Evolutionary conservation across 208 protist species (phyloP), one percentile per base, ranked within the genome.

Genomic region (Leishmania tropica): DNA sequence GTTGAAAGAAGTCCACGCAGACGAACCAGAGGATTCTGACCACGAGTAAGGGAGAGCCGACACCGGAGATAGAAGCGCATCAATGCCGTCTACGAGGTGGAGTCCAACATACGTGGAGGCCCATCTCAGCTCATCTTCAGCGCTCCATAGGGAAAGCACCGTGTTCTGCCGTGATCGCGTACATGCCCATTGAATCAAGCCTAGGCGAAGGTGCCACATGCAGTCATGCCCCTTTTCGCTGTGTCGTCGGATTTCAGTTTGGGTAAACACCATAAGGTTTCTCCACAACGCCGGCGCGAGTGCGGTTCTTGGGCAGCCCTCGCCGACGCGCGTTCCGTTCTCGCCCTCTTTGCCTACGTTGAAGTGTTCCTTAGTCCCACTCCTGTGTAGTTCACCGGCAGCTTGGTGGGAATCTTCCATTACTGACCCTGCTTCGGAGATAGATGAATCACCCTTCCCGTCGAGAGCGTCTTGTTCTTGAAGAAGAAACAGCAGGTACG

Each of bases 171-270:
- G 76, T 31, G 45, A 8, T 37, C 74, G 64, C 51, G 21, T 70
- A 8, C 90, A 35, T 68, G 87, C 94, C 80, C 83, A 95, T 3
- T 74, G 76, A 17, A 96, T 81, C 28, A 97, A 79, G 11, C 84
- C 92, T 1, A 95, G 83, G 1, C 94, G 89, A 35, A 97, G 76
- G 17, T 87, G 70, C 90, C 92, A 97, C 68, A 95, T 87, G 24
- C 82, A 80, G 75, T 95, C 94, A 47, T 97, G 92, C 8, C 94
- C 94, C 35, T 92, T 92, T 19, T 97, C 91, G n/a, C 64, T 89
- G 53, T 95, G 90, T 0, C 81, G 76, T 5, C 90, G 84, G 17
- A 97, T 80, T 76, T 93, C 90, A n/a, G 64, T 62, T 75, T 92
- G 82, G 0, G 90, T 94, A 8, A 88, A 67, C 1, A 3, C 0